These are phyloP conservation scores for Fusarium newnesense DNA, from an alignment of 2,329 filamentous ascomycete genomes.

Conservation along the genomic window DNA sequence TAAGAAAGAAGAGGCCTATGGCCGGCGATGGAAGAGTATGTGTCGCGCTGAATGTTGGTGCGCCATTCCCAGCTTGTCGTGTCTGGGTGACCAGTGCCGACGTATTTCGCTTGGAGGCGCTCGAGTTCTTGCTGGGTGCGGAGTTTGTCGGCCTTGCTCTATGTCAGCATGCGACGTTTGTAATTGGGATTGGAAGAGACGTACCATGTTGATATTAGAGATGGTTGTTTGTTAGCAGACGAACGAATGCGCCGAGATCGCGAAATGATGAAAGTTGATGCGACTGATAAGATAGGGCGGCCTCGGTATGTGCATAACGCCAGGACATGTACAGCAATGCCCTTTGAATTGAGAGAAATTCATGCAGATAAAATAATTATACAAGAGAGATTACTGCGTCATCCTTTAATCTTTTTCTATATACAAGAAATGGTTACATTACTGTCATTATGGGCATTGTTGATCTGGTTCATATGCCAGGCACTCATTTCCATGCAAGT, in stretches of 20 bases:
- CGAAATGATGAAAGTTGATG: conserved; percentile 21
- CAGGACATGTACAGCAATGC: neutral
- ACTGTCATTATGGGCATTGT: neutral
- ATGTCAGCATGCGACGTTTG: conserved; percentile 4
- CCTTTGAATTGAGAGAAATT: neutral
- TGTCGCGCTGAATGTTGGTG: conserved; percentile 95
- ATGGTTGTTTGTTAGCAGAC: neutral
- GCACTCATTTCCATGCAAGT: neutral
- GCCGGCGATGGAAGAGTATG: conserved; percentile 86
- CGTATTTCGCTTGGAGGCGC: conserved; percentile 92
- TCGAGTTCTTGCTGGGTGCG: conserved; percentile 98
- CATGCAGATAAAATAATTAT: neutral
- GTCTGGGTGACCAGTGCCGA: conserved; percentile 96
- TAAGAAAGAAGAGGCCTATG: conserved; percentile 90
- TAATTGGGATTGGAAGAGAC: neutral
- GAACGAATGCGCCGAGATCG: conserved; percentile 1
- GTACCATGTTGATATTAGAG: conserved; percentile 39
- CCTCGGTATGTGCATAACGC: conserved; percentile 27
- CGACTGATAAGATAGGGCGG: conserved; percentile 6
- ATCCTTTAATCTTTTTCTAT: no score
- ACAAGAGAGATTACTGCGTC: neutral
- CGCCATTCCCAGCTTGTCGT: conserved; percentile 98
- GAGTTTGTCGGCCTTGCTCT: conserved; percentile 87
- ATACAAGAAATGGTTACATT: neutral
- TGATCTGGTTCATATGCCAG: neutral